phyloP scores from a whole-genome alignment of 1,139 yeast genomes.

The Tardiomyces blankii region DNA sequence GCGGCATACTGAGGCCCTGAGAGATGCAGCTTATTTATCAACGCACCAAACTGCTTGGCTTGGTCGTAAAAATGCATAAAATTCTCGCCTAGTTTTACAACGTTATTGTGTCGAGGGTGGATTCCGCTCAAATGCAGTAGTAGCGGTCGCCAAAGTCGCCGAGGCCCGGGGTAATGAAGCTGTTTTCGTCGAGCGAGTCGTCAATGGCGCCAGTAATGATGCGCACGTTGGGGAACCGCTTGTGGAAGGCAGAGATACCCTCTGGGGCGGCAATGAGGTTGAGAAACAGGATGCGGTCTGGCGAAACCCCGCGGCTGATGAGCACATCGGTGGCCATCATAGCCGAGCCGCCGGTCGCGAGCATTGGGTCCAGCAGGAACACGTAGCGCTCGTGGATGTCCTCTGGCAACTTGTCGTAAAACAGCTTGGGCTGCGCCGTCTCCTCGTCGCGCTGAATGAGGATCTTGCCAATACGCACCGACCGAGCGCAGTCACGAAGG shows the following conservation, averaged over 20 bases:
- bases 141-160: conserved; percentile 98
- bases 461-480: conserved; percentile 92
- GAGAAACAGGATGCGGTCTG: conserved; percentile 77
- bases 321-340: conserved; percentile 93
- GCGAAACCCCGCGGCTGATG: conserved; percentile 72
- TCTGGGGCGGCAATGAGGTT: conserved; percentile 92
- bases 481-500: conserved; percentile 87
- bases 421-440: conserved; percentile 46
- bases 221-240: conserved; percentile 69
- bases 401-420: conserved; percentile 86
- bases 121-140: conserved; percentile 54
- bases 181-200: conserved; percentile 69
- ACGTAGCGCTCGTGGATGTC: conserved; percentile 85
- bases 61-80: no score
- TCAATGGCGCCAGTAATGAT: conserved; percentile 93
- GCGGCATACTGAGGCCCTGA: background rate
- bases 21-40: background rate
- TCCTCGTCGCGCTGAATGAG: conserved; percentile 96
- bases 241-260: conserved; percentile 71
- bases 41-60: no score
- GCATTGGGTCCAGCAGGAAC: conserved; percentile 87
- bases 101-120: no score
- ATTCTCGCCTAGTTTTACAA: no score
- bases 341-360: conserved; percentile 98
- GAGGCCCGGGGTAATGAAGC: conserved; percentile 84